Evolutionary conservation across 805 yeast species (phyloP).

Genomic region (Diddensiella transvaalensis): DNA sequence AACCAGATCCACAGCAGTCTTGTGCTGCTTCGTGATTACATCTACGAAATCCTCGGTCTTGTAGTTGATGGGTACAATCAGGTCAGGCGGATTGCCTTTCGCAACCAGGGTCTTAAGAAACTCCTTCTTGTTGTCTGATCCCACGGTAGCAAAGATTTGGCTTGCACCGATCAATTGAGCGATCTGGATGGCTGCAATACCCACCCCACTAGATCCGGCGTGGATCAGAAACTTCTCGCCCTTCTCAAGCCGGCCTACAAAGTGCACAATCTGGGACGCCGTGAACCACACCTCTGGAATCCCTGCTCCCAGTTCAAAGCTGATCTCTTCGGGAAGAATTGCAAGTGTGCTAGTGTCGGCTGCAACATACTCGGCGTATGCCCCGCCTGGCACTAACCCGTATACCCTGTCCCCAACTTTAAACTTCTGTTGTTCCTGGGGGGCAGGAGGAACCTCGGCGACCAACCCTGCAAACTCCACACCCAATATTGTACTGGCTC

Average conservation of each 20-base stretch:
- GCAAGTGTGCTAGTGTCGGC: conserved; percentile 28
- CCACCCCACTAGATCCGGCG: conserved; percentile 36
- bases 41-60: conserved; percentile 24
- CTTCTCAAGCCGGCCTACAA: conserved; percentile 29
- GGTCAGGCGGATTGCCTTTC: conserved; percentile 24
- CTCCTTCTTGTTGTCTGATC: conserved; percentile 27
- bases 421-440: conserved; percentile 19
- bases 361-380: conserved; percentile 36
- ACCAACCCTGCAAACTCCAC: conserved; percentile 38
- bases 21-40: conserved; percentile 20
- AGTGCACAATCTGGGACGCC: conserved; percentile 34
- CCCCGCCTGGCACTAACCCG: conserved; percentile 38
- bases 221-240: conserved; percentile 33
- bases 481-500: conserved; percentile 33
- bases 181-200: conserved; percentile 36
- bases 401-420: conserved; percentile 35
- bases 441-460: conserved; percentile 17
- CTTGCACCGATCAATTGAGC: conserved; percentile 37
- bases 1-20: conserved; percentile 30
- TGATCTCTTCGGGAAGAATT: conserved; percentile 26
- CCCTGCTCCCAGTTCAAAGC: conserved; percentile 30
- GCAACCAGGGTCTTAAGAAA: conserved; percentile 23
- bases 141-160: conserved; percentile 34
- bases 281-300: conserved; percentile 38
- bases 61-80: conserved; percentile 30